Conservation (phyloP, 176 grass and related monocot species). For the Bromus sterilis region DNA sequence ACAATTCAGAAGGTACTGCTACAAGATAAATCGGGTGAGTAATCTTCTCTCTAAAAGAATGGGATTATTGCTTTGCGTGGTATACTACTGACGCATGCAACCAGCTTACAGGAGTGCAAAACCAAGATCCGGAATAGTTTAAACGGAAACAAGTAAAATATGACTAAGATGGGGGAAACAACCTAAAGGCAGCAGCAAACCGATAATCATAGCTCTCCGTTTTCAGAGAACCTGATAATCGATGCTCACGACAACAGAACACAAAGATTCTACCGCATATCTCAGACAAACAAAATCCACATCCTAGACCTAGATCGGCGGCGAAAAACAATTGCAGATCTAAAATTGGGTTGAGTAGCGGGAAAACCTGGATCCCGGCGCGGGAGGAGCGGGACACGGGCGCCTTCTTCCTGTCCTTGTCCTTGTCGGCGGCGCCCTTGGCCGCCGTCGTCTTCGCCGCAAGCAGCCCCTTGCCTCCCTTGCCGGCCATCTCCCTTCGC, state of each 20-base stretch:
- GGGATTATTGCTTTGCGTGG: not conserved
- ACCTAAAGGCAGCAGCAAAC: not conserved
- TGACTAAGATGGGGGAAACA: not conserved
- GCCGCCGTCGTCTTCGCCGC: slow-evolving; percentile 67
- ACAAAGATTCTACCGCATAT: not conserved
- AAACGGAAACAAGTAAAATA: not conserved
- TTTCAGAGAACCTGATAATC: not conserved
- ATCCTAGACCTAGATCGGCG: not conserved
- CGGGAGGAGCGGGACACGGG: slow-evolving; percentile 67
- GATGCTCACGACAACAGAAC: not conserved
- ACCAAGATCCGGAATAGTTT: not conserved
- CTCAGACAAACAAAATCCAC: not conserved
- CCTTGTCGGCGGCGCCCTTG: slow-evolving; percentile 50
- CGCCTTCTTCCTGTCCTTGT: slow-evolving; percentile 55
- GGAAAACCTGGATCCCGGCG: slow-evolving; percentile 50
- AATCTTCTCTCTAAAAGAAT: not conserved
- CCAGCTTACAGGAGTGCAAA: not conserved
- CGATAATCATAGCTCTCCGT: not conserved
- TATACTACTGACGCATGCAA: not conserved
- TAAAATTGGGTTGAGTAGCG: not conserved
- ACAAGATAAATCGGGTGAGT: not conserved
- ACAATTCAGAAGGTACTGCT: not conserved
- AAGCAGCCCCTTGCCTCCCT: slow-evolving; percentile 69
- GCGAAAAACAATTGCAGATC: not conserved
- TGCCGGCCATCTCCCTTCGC: slow-evolving; percentile 33